Evolutionary conservation across 2,329 filamentous ascomycete species (phyloP), one percentile per base, ranked within the genome.

Genomic region (Sclerotinia minor): DNA sequence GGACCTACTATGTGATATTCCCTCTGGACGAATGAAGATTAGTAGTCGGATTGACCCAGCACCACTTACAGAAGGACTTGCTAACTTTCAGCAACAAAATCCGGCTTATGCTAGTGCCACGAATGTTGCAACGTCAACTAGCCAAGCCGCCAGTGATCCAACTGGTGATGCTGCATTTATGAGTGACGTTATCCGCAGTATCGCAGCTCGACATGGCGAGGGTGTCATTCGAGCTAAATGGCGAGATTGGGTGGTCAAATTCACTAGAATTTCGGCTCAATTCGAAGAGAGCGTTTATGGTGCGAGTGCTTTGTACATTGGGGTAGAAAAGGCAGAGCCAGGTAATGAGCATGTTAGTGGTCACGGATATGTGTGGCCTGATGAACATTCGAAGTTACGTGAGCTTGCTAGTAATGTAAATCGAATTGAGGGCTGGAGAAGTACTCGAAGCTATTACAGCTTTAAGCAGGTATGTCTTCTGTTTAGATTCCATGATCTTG

Each of bases 211-310:
- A 21, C 91, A 94, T 70, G 95, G 95, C 55, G 93, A 99, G 79
- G 90, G 92, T 68, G 93, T 92, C 1, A 91, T 99, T 67, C 87
- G 95, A 29, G 89, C 92, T 44, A 97, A 96, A 79, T 98, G 94
- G 91, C 88, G 94, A 24, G 91, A 92, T 70, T 99, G 95, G 89
- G 89, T 98, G n/a, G 84, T 90, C 67, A 95, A 94, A 77, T 98
- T 99, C 76, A 95, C 93, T 0, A 89, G 95, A 58, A 90, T 99
- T 59, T 89, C 95, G 1, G 92, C 95, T 1, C 92, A 94, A 17
- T 98, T 98, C 72, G 95, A 99, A 77, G 95, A 99, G 79, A 90
- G 87, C 47, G 95, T 99, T 5, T 99, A 97, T 75, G 96, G 95
- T 38, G 92, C 92, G 17, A 96, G 92, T 68, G 92, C 94, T 45